Evolutionary conservation across 108 stramenopile genomes (phyloP).

Genomic region (Heterococcus sp.): DNA sequence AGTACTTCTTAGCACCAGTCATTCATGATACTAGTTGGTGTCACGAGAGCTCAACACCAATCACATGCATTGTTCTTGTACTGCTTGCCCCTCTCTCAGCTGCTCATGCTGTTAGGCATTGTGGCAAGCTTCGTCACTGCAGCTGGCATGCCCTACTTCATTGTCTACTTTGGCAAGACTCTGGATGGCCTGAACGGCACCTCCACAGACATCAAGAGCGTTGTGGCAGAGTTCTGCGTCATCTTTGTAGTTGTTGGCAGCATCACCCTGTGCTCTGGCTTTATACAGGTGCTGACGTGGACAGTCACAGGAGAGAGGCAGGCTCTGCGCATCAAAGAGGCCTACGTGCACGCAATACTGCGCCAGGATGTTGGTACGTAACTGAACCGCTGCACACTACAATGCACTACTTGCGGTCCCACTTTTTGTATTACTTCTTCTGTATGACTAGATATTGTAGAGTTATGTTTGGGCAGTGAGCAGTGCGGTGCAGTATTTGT

Average conservation of each 20-base stretch:
- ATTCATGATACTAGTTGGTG: background rate
- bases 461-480: background rate
- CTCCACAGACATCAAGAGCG: slow-evolving; percentile 30
- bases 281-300: slow-evolving; percentile 53
- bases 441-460: background rate
- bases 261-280: slow-evolving; percentile 48
- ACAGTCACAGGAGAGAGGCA: slow-evolving; percentile 59
- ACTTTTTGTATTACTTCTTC: background rate
- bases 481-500: background rate
- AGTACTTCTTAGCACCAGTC: background rate
- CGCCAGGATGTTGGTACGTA: too few species aligned
- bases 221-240: slow-evolving; percentile 54
- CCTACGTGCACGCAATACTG: slow-evolving; percentile 58
- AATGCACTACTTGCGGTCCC: background rate
- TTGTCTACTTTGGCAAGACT: slow-evolving; percentile 19
- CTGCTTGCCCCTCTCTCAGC: background rate
- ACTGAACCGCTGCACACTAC: background rate
- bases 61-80: background rate
- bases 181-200: slow-evolving; percentile 20
- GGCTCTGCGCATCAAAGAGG: slow-evolving; percentile 56
- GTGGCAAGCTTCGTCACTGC: background rate
- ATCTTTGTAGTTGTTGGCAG: slow-evolving; percentile 61
- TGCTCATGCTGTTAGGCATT: background rate
- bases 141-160: background rate
- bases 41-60: background rate